Evolutionary conservation across 371 early-diverging fungal genomes (phyloP), one percentile per base, ranked within the genome.

Genomic region (Circinella umbellata): DNA sequence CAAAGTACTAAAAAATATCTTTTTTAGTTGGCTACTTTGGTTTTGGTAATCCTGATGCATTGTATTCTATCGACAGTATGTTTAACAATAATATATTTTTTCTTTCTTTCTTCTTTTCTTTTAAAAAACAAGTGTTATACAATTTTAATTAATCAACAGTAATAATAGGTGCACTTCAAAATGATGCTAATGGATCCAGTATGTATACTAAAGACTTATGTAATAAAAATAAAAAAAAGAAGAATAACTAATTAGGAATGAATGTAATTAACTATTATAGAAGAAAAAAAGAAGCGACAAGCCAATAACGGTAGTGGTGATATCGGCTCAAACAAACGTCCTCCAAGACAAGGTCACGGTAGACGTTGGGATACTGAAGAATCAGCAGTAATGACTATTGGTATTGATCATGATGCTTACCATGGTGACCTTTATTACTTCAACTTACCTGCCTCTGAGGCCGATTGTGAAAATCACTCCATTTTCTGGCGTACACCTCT

Each of bases 401-500:
- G 63, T 47, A 47, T 63, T 9, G 63, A 63, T 46, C 47, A 37
- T 18, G 18, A n/a, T 10, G n/a, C 13, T 9, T 63, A 46, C 34
- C 14, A 4, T 13, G 63, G 63, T 27, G 63, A 63, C 4, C 15
- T 63, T 14, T 17, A 17, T 4, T 63, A 46, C 10, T 63, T 63
- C 34, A n/a, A 17, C n/a, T 46, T 63, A 18, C 63, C 63, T 13
- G 47, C 47, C 17, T 46, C 42, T 1, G 34, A 42, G 27, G 20
- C 18, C 11, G 63, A 63, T 4, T 63, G 63, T 15, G 63, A 63
- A 34, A 47, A 47, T 4, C 42, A 63, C 9, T 63, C 63, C 20
- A 63, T 63, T n/a, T 63, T 18, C 27, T 63, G 63, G 63, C 63
- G 63, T 46, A 63, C 63, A 0, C 8, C 63, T 13, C 63, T 63